Conservation (phyloP, 306 rosid genomes). For the Malus fusca region DNA sequence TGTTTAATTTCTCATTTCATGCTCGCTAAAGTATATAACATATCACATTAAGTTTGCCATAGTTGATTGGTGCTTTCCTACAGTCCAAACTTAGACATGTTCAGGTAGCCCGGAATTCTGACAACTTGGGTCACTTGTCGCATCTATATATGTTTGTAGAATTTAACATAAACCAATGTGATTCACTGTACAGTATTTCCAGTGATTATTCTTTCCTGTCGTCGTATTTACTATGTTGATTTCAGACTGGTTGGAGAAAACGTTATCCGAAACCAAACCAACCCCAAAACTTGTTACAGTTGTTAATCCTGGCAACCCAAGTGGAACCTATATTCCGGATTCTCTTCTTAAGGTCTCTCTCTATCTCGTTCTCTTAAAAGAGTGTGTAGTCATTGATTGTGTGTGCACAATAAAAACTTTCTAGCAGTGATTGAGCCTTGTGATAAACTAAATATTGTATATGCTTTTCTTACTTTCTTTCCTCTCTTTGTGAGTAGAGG, state of each 20-base stretch:
- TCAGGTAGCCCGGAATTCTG: neutral
- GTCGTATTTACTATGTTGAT: constrained; percentile 16
- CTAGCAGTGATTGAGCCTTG: constrained; percentile 2
- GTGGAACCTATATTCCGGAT: constrained; percentile 86
- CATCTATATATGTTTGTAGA: neutral
- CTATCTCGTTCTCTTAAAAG: constrained; percentile 12
- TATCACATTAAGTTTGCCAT: neutral
- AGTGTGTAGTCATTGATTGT: neutral
- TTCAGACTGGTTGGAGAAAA: constrained; percentile 85
- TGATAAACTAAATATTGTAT: constrained; percentile 14
- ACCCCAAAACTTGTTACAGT: constrained; percentile 83
- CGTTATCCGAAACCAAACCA: constrained; percentile 65
- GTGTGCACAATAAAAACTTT: neutral
- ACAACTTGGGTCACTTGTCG: neutral
- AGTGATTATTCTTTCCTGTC: constrained; percentile 1
- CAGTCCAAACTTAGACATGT: neutral
- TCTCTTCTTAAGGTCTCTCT: constrained; percentile 67
- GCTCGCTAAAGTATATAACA: neutral
- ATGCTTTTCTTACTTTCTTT: constrained; percentile 9
- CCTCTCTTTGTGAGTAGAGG: constrained; percentile 47
- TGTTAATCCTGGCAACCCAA: constrained; percentile 95
- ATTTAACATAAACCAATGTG: neutral
- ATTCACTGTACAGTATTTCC: neutral
- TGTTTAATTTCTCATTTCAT: neutral
- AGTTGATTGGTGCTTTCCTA: neutral